phyloP scores from a whole-genome alignment of 129 eudicot species.

The Chrysanthemum makinoi region DNA sequence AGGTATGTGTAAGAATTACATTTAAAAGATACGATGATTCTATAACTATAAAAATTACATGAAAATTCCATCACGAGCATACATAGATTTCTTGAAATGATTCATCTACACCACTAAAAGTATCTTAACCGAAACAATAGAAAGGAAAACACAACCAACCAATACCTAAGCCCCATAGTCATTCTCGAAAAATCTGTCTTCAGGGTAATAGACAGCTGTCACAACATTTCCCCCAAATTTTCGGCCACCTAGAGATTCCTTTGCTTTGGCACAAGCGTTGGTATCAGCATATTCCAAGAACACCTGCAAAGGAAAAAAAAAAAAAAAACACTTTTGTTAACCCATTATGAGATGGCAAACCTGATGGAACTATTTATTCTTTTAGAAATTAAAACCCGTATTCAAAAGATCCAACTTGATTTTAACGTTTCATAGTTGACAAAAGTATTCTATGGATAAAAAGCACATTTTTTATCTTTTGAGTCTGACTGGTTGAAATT shows the following conservation, averaged over 20 bases:
- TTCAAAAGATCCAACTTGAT: neutral
- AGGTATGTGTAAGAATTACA: no score
- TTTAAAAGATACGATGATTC: no score
- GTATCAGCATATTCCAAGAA: slow-evolving; percentile 73
- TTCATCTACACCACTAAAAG: neutral
- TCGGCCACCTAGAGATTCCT: slow-evolving; percentile 72
- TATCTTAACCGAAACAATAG: neutral
- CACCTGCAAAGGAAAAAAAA: slow-evolving; percentile 49
- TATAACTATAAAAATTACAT: no score
- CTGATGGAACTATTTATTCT: neutral
- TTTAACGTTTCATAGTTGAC: neutral
- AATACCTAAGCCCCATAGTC: slow-evolving; percentile 47
- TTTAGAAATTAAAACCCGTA: neutral
- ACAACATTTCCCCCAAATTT: slow-evolving; percentile 87
- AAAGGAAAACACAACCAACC: neutral
- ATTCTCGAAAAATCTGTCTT: slow-evolving; percentile 51
- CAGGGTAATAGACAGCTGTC: slow-evolving; percentile 73
- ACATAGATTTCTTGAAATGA: neutral
- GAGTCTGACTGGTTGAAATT: neutral
- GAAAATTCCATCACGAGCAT: no score
- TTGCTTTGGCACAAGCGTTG: slow-evolving; percentile 59
- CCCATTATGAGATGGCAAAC: neutral
- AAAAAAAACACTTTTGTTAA: neutral
- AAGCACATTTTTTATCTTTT: neutral
- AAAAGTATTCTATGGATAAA: neutral